Evolutionary conservation across 768 basidiomycete species (phyloP), one percentile per base, ranked within the genome.

Genomic region (Russula sp.): DNA sequence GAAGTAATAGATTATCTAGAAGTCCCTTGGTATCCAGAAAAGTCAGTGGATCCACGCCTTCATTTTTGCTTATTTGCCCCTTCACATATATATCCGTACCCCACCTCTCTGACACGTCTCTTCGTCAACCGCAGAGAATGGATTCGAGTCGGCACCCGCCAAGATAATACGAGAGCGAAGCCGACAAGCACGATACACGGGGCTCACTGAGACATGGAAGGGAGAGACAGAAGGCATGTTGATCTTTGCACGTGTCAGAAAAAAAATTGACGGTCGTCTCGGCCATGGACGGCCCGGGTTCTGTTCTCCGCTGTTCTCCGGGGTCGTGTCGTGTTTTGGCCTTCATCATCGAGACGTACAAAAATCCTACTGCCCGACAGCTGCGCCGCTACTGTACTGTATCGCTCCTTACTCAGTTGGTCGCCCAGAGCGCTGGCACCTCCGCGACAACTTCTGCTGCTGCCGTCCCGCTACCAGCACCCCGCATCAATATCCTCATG

Each of bases 341-440:
- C n/a, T n/a, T 67, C 53, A 62, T 67, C 48, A 63, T 65, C 35
- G 64, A 67, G 47, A 65, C 56, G 13, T 66, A 29, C 25, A 66
- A 52, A 64, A 61, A 39, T 56, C 22, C 7, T 67, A n/a, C 43
- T 48, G 14, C 64, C 66, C 6, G 64, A 65, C 25, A n/a, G 20
- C 3, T n/a, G 50, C 34, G 54, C 54, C 39, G 46, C 58, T n/a
- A n/a, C n/a, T n/a, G n/a, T 9, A 58, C 56, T 6, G 56, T 57
- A 5, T 41, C 32, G 29, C 47, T 62, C 34, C 61, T 62, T 29
- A 50, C 56, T 14, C 61, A 62, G 14, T 7, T 62, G 2, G 46
- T 52, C 22, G 35, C 20, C 25, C 25, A 29, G 25, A 29, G 25
- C 25, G 25, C 25, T 29, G 25, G 25, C 25, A 29, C 25, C n/a